These are phyloP conservation scores for Aspergillus nidulans DNA, from an alignment of 495 filamentous ascomycete genomes.

Conservation along the genomic window DNA sequence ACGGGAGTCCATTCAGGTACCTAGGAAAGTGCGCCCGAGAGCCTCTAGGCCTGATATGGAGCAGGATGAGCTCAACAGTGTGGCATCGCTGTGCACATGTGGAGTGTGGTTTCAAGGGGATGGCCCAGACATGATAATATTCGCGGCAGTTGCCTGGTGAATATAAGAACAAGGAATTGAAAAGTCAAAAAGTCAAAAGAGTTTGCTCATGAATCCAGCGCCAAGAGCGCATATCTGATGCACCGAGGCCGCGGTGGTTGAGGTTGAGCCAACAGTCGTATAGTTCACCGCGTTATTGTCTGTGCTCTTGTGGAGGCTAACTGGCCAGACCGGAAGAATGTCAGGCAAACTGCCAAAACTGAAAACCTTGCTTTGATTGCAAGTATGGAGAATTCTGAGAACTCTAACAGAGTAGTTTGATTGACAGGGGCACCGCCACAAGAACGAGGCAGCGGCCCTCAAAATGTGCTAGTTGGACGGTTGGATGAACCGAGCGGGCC, in stretches of 20 bases:
- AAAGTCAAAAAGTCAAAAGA: too few species aligned
- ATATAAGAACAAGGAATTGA: too few species aligned
- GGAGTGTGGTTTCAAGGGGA: neutral
- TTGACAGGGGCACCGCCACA: conserved; percentile 13
- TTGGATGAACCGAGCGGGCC: neutral
- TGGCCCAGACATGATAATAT: too few species aligned
- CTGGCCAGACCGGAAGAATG: neutral
- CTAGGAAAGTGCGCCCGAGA: neutral
- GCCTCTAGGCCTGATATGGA: neutral
- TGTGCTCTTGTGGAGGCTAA: neutral
- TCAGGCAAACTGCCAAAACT: neutral
- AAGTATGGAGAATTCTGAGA: neutral
- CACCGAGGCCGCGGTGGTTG: neutral
- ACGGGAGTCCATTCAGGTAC: neutral
- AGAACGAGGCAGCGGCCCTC: conserved; percentile 7
- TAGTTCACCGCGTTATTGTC: neutral
- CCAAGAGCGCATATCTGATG: too few species aligned
- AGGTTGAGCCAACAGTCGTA: neutral
- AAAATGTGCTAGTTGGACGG: neutral
- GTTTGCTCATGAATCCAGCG: too few species aligned
- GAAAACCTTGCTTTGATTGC: too few species aligned
- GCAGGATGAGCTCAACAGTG: neutral
- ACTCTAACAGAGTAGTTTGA: neutral
- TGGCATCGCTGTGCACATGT: too few species aligned
- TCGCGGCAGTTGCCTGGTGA: too few species aligned